Conservation (phyloP, 139 green algal species). For the Gonium pectorale region DNA sequence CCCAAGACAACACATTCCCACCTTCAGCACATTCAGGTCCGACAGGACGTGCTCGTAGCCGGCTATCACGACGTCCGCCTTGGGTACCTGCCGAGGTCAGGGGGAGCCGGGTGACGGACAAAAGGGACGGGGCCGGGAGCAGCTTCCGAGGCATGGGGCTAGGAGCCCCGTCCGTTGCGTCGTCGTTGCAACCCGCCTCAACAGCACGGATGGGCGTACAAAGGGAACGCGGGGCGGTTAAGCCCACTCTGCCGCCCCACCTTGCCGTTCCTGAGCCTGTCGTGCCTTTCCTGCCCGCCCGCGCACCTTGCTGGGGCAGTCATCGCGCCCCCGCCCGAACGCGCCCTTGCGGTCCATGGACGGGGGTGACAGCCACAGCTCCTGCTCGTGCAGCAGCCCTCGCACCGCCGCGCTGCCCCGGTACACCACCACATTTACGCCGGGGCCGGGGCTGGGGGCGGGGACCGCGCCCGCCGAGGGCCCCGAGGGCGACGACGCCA, state of each 20-base stretch:
- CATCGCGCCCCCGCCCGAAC: conserved; percentile 2
- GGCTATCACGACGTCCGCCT: conserved; percentile 82
- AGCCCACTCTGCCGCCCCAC: too few relatives aligned
- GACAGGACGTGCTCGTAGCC: conserved; percentile 72
- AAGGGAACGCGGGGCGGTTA: too few relatives aligned
- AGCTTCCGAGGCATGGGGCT: too few relatives aligned
- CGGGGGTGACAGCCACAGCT: conserved; percentile 84
- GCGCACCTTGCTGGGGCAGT: conserved; percentile 51
- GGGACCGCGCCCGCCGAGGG: neutral
- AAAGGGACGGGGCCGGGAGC: too few relatives aligned
- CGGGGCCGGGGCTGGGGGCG: conserved; percentile 14
- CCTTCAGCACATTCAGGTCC: conserved; percentile 64
- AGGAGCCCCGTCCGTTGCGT: too few relatives aligned
- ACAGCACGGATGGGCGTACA: too few relatives aligned
- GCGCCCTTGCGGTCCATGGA: conserved; percentile 70
- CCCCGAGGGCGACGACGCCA: too few relatives aligned
- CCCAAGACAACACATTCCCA: too few relatives aligned
- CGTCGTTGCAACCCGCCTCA: too few relatives aligned
- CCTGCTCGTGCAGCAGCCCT: conserved; percentile 74
- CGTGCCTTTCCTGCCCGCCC: too few relatives aligned
- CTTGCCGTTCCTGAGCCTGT: neutral
- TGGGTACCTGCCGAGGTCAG: conserved; percentile 60
- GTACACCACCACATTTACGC: conserved; percentile 72
- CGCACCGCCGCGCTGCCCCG: conserved; percentile 64
- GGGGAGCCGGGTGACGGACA: too few relatives aligned